These are phyloP conservation scores for Viola pubescens DNA, from an alignment of 441 rosid species.

Conservation along the genomic window DNA sequence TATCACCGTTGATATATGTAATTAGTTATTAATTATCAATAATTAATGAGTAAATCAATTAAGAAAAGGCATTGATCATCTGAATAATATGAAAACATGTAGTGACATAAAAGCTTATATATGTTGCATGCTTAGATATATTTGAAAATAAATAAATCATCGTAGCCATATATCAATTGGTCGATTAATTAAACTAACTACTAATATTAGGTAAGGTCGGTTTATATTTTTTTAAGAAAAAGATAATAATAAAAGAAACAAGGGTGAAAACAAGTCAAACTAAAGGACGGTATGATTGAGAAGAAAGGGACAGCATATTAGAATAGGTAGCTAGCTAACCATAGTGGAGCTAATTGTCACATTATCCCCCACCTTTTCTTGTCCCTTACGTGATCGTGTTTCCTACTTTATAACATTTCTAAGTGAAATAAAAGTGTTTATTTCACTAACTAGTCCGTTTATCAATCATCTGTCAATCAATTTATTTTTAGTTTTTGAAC, in stretches of 20 bases:
- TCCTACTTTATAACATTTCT: neutral
- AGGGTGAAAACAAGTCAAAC: neutral
- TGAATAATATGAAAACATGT: too few species aligned
- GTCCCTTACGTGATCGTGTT: conserved; percentile 23
- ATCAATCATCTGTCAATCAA: too few species aligned
- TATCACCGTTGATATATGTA: too few species aligned
- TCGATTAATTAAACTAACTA: too few species aligned
- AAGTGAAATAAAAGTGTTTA: too few species aligned
- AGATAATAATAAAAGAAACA: neutral
- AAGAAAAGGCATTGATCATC: too few species aligned
- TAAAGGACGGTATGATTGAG: conserved; percentile 1
- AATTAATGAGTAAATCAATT: too few species aligned
- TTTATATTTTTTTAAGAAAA: neutral
- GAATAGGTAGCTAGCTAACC: neutral
- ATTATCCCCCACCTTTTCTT: conserved; percentile 25
- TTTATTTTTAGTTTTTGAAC: too few species aligned
- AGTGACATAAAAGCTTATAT: too few species aligned
- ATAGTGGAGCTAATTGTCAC: conserved; percentile 22
- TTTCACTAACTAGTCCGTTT: too few species aligned
- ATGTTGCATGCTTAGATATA: too few species aligned
- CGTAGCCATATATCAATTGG: neutral
- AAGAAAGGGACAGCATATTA: conserved; percentile 13
- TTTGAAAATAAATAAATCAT: neutral
- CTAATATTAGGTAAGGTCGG: neutral
- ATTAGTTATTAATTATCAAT: too few species aligned